A percentile compares a stretch with the other conserved stretches of the same genome.
phyloP scores from a whole-genome alignment of 345 rosid genomes.

The Populus tremula region DNA sequence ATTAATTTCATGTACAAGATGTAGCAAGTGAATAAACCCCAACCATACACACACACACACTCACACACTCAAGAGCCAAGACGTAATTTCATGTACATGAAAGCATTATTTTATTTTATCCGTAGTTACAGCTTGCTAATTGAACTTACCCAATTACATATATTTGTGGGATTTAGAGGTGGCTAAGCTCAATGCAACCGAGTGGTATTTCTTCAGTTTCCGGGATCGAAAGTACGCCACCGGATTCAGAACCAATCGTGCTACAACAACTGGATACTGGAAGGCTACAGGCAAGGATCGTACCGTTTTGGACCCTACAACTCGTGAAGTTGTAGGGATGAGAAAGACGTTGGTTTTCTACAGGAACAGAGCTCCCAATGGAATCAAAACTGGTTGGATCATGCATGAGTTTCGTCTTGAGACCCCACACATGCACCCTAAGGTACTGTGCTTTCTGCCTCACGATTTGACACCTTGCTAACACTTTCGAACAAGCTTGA shows the following conservation, averaged over 20 bases:
- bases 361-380: constrained; percentile 84
- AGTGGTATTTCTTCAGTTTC: constrained; percentile 98
- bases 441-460: constrained; percentile 39
- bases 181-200: constrained; percentile 88
- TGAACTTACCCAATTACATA: background rate
- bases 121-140: background rate
- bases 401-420: constrained; percentile 98
- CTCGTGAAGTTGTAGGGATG: constrained; percentile 79
- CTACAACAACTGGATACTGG: constrained; percentile 88
- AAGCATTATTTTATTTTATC: constrained; percentile 15
- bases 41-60: background rate
- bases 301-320: constrained; percentile 60
- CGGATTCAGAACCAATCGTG: constrained; percentile 84
- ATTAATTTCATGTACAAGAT: background rate
- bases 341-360: constrained; percentile 94
- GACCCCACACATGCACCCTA: constrained; percentile 88
- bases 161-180: constrained; percentile 43
- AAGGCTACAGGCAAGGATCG: constrained; percentile 99
- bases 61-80: background rate
- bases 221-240: constrained; percentile 91
- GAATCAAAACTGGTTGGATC: constrained; percentile 94
- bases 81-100: constrained; percentile 22
- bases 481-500: background rate
- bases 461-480: background rate
- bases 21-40: background rate